Evolutionary conservation across 2,329 filamentous ascomycete species (phyloP).

Genomic region (Nothophaeocryptopus gaeumannii): DNA sequence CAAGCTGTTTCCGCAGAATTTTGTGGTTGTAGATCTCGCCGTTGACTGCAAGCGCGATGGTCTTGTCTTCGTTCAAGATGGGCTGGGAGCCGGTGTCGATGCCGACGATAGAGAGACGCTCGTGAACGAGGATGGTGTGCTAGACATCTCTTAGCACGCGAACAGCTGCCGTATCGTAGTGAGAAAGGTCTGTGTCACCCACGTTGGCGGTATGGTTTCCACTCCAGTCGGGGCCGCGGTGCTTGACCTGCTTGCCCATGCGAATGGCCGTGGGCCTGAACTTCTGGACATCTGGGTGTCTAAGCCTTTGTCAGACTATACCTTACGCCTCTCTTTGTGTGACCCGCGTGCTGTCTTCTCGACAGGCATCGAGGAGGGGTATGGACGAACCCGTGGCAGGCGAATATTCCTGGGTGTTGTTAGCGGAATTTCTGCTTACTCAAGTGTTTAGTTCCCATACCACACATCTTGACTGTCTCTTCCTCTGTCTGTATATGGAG

Average conservation of each 20-base stretch:
- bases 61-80: constrained; percentile 84
- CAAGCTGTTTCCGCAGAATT: constrained; percentile 81
- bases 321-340: constrained; percentile 5
- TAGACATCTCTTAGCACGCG: too few relatives aligned
- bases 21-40: constrained; percentile 99
- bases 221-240: constrained; percentile 95
- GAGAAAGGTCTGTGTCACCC: too few relatives aligned
- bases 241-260: constrained; percentile 93
- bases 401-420: constrained; percentile 58
- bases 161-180: too few relatives aligned
- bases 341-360: constrained; percentile 10
- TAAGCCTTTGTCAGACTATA: constrained; percentile 37
- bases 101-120: constrained; percentile 95
- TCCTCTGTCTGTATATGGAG: not conserved
- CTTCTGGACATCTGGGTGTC: constrained; percentile 85
- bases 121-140: constrained; percentile 94
- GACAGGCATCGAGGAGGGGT: constrained; percentile 71
- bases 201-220: constrained; percentile 80
- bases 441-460: constrained; percentile 36
- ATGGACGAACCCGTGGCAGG: constrained; percentile 82
- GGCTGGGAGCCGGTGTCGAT: constrained; percentile 96
- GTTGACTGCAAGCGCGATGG: constrained; percentile 91
- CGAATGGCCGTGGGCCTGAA: constrained; percentile 94
- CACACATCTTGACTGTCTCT: constrained; percentile 69
- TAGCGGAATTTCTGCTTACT: too few relatives aligned